Conservation (phyloP, 2,329 filamentous ascomycete species). For the Phialemoniopsis sp. region DNA sequence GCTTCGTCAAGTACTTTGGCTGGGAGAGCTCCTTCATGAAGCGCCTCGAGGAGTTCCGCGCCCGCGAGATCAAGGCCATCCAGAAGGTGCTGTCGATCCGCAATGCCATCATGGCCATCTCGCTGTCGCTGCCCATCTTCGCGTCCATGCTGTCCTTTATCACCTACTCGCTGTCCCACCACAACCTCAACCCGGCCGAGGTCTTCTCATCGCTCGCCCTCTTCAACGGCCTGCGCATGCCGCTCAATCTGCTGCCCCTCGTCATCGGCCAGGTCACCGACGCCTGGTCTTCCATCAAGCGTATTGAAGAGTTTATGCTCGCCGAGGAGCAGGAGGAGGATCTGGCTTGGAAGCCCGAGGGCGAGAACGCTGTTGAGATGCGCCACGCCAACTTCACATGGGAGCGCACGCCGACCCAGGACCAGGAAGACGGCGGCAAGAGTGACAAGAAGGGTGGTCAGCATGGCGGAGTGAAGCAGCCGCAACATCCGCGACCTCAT, state of each 20-base stretch:
- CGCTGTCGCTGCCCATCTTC: slow-evolving; percentile 85
- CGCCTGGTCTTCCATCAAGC: slow-evolving; percentile 77
- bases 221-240: slow-evolving; percentile 88
- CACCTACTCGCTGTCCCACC: slow-evolving; percentile 65
- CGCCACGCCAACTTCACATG: slow-evolving; percentile 78
- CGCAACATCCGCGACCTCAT: slow-evolving; percentile 1
- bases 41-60: slow-evolving; percentile 69
- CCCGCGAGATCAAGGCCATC: slow-evolving; percentile 76
- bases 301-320: slow-evolving; percentile 83
- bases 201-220: slow-evolving; percentile 91
- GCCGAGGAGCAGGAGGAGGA: slow-evolving; percentile 82
- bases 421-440: slow-evolving; percentile 37
- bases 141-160: slow-evolving; percentile 95
- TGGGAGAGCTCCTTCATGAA: slow-evolving; percentile 88
- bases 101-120: slow-evolving; percentile 79
- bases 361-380: slow-evolving; percentile 68
- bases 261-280: slow-evolving; percentile 89
- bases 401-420: slow-evolving; percentile 64
- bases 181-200: slow-evolving; percentile 66
- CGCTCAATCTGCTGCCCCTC: slow-evolving; percentile 82
- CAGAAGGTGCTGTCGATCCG: slow-evolving; percentile 78
- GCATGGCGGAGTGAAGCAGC: slow-evolving; percentile 25
- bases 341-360: slow-evolving; percentile 48
- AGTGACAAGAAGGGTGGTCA: slow-evolving; percentile 34
- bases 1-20: slow-evolving; percentile 95